Evolutionary conservation across 495 filamentous ascomycete genomes (phyloP), one percentile per base, ranked within the genome.

Genomic region (Niebla homalea): DNA sequence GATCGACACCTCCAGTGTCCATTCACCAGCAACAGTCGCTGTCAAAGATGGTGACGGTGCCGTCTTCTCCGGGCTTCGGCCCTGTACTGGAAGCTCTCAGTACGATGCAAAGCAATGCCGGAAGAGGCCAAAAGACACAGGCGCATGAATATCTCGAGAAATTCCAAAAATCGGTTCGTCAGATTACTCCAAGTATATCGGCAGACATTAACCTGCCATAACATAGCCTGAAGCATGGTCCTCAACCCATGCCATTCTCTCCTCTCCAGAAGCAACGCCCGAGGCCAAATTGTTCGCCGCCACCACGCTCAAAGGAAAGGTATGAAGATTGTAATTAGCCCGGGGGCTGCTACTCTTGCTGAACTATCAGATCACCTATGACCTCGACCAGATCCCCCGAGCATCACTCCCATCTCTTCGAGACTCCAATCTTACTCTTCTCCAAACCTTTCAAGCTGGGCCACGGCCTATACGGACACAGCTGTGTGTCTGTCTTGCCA

Each of bases 221-320:
- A 36, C 50, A 44, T 67, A 90, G 87, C 64, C 86, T 62, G 83
- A 87, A 59, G 93, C 92, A 51, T 99, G 92, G 92, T 81, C 80
- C 15, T 79, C 80, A 14, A 94, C 86, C 41, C 83, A 94, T 61
- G 76, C 78, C 41, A 81, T 99, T 52, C 67, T 99, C 53, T 85
- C 94, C 64, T 81, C 84, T 16, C 64, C 79, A 41, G 69, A 76
- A 46, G 76, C 80, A 38, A 79, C 86, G 50, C 72, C 82, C 25
- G 88, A 93, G 62, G 85, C 84, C 21, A 93, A 90, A 67, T 71
- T 97, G 52, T 99, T 99, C 65, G 92, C 93, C 6, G 92, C 93
- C 47, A 95, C 88, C 25, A 97, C 92, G 40, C 70, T 99, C 61
- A 95, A 93, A 70, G 93, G 92, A 67, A 99, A 99, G 81, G 92